Conservation (phyloP, 108 stramenopile genomes). For the Cylindrotheca fusiformis region DNA sequence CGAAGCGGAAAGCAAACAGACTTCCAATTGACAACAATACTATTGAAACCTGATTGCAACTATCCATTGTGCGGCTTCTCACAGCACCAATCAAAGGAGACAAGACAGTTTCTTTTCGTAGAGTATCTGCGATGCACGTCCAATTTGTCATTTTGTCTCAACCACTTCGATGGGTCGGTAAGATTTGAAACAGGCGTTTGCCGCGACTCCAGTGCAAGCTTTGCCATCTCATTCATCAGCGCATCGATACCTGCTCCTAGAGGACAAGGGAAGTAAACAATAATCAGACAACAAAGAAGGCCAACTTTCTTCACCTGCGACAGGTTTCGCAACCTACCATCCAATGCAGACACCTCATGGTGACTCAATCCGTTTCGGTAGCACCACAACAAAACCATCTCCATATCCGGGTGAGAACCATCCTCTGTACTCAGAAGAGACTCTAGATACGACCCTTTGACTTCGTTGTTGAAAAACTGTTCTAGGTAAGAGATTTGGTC, state of each 20-base stretch:
- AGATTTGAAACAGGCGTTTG: not conserved
- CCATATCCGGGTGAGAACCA: constrained; percentile 57
- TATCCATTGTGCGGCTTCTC: no score
- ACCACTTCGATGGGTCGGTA: not conserved
- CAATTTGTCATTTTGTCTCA: constrained; percentile 24
- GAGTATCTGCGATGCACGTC: constrained; percentile 45
- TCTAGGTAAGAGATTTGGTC: constrained; percentile 25
- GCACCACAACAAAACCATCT: constrained; percentile 80
- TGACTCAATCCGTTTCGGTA: constrained; percentile 72
- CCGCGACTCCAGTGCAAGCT: constrained; percentile 44
- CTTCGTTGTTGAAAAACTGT: constrained; percentile 28
- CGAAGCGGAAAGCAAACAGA: no score
- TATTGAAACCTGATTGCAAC: no score
- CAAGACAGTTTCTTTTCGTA: no score
- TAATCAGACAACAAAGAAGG: not conserved
- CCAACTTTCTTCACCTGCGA: not conserved
- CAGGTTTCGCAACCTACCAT: constrained; percentile 4
- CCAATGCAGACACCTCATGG: constrained; percentile 65
- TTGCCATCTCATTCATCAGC: constrained; percentile 51
- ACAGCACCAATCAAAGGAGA: no score
- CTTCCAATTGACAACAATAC: no score
- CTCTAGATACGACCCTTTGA: constrained; percentile 52
- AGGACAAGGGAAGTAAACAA: not conserved
- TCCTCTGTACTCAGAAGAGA: constrained; percentile 71
- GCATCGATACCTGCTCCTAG: constrained; percentile 57